These are phyloP conservation scores for Syncephalastrum monosporum DNA, from an alignment of 371 early-diverging fungal species.

Conservation along the genomic window DNA sequence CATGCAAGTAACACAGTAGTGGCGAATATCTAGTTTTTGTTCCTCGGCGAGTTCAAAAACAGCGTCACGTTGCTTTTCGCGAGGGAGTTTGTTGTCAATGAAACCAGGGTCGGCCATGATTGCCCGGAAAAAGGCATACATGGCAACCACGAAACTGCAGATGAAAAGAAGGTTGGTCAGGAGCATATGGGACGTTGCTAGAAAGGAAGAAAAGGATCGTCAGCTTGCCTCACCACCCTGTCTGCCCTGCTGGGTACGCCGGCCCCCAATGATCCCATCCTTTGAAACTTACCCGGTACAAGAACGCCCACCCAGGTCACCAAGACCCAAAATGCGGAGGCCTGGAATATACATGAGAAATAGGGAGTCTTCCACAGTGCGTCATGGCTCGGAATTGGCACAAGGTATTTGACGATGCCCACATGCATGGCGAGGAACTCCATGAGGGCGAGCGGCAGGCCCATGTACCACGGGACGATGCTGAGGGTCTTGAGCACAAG, in stretches of 20 bases:
- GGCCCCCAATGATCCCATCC: background rate
- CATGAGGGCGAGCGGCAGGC: slow-evolving; percentile 61
- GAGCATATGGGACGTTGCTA: slow-evolving; percentile 65
- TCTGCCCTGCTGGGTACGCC: background rate
- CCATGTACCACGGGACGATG: slow-evolving; percentile 75
- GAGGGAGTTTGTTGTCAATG: slow-evolving; percentile 48
- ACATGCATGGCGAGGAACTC: slow-evolving; percentile 60
- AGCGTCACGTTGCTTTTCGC: slow-evolving; percentile 44
- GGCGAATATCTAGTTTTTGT: slow-evolving; percentile 68
- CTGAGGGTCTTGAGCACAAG: slow-evolving; percentile 58
- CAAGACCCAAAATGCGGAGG: slow-evolving; percentile 71
- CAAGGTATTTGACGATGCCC: slow-evolving; percentile 59
- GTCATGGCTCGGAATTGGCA: slow-evolving; percentile 51
- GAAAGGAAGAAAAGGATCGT: background rate
- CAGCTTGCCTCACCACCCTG: background rate
- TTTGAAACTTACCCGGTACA: slow-evolving; percentile 26
- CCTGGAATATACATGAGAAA: slow-evolving; percentile 82
- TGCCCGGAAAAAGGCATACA: slow-evolving; percentile 74
- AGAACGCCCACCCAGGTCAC: slow-evolving; percentile 57
- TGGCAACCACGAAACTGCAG: slow-evolving; percentile 49
- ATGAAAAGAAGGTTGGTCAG: slow-evolving; percentile 65
- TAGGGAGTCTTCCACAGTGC: slow-evolving; percentile 79
- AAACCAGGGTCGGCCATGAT: slow-evolving; percentile 84
- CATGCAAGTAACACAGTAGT: slow-evolving; percentile 84
- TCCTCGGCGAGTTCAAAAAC: slow-evolving; percentile 70